Base-by-base conservation (phyloP, 2,329 filamentous ascomycete species). In the Paracoccidioides brasiliensis region DNA sequence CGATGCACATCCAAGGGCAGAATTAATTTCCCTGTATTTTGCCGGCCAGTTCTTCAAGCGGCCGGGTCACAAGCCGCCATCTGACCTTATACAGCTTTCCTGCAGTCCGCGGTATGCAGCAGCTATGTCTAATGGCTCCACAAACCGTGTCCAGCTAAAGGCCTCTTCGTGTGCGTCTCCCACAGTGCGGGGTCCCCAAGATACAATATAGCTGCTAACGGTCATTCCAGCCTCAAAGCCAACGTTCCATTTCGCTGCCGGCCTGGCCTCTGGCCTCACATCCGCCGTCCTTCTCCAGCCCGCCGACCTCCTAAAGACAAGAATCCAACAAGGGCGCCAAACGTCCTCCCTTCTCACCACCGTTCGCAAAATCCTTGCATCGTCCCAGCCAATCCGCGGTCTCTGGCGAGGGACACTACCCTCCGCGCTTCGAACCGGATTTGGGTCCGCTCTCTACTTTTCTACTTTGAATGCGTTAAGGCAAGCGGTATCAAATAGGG, bases 401-500 rank as follows among this genome's bases (percentile, higher is more conserved):
- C 81, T 98, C 67, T 98, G 93, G 91, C 84, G 93, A 60, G 93
- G 93, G 55, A 95, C 93, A 3, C 77, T 93, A 0, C 93, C 93
- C 30, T 95, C 89, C 1, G 88, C 90, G n/a, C 79, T 97, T 49
- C 86, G 93, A 57, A 98, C 93, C 1, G 91, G 93, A 56, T 84
- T 94, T 66, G 93, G 93, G 32, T 91, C 87, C 0, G 93, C 93
- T 7, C 80, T 98, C 53, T 98, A 98, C 75, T 97, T 98, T 69
- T 88, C 88, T 44, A 83, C 83, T 46, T 80, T 98, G 58, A 95
- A 95, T 69, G 79, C 83, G 14, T 79, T 95, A 59, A 85, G 90
- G n/a, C 84, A 88, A 58, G 75, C 79, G 62, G 76, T 85, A 58
- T 80, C 79, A 55, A 63, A 67, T 59, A 56, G 64, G 48, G 63